phyloP scores from a whole-genome alignment of 148 eudicot species.

The Vaccinium macrocarpon region DNA sequence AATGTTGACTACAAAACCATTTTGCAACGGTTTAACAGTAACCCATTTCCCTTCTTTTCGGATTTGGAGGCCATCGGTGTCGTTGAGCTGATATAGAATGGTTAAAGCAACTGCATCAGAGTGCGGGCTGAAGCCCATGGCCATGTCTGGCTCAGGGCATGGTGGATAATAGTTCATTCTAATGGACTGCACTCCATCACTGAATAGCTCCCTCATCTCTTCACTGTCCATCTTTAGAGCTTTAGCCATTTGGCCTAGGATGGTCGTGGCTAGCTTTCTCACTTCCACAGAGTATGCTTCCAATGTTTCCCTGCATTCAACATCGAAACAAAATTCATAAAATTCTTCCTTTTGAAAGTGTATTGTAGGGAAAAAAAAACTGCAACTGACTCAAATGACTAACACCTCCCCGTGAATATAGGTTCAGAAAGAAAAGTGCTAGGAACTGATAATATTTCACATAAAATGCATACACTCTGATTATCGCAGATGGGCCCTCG shows the following conservation, averaged over 20 bases:
- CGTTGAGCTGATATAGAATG: slow-evolving; percentile 54
- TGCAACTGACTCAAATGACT: too few relatives aligned
- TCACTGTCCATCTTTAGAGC: slow-evolving; percentile 42
- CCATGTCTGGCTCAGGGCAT: slow-evolving; percentile 59
- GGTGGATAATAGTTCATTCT: slow-evolving; percentile 80
- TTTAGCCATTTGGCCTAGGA: slow-evolving; percentile 43
- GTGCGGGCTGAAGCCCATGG: slow-evolving; percentile 57
- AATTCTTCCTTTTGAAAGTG: too few relatives aligned
- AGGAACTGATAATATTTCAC: too few relatives aligned
- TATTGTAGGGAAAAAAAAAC: too few relatives aligned
- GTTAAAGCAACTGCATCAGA: slow-evolving; percentile 64
- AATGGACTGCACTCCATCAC: slow-evolving; percentile 50
- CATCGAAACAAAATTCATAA: too few relatives aligned
- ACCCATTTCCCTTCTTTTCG: slow-evolving; percentile 62
- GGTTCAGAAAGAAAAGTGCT: too few relatives aligned
- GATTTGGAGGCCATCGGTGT: slow-evolving; percentile 52
- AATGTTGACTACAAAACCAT: slow-evolving; percentile 57
- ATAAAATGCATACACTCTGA: background rate
- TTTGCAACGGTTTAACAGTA: slow-evolving; percentile 32
- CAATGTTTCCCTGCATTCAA: slow-evolving; percentile 34
- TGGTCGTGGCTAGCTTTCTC: slow-evolving; percentile 34
- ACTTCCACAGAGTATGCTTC: slow-evolving; percentile 41
- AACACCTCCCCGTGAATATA: too few relatives aligned
- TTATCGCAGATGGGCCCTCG: background rate
- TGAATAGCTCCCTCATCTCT: slow-evolving; percentile 40